Evolutionary conservation across 495 filamentous ascomycete species (phyloP), one percentile per base, ranked within the genome.

Genomic region (Rhizodiscina lignyota): DNA sequence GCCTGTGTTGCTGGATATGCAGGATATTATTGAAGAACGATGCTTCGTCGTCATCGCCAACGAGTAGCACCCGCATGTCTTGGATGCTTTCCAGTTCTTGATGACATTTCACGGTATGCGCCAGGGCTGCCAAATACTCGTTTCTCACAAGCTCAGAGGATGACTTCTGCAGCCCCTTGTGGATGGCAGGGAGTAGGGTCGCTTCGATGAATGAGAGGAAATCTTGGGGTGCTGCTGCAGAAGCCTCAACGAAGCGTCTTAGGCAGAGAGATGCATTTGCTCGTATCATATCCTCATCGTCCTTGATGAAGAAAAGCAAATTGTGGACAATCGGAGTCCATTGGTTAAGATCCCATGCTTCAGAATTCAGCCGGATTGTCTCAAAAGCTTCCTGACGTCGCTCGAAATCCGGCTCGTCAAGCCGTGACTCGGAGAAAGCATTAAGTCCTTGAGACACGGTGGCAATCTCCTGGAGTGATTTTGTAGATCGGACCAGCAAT

Each of bases 251-350:
- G 49, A 94, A 94, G n/a, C 76, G 65, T 47, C 76, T 80, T 28
- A 99, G 51, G 2, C 71, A 68, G 42, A 82, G 78, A 0, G 83
- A 78, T 8, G 91, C 81, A 49, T 82, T 94, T 3, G 82, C 74
- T 39, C 93, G 57, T 20, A 92, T 81, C 27, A 79, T 77, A 35
- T 89, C 68, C 47, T 99, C 89, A 34, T 94, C 84, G 28, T 77
- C 77, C 46, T 72, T 78, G 45, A 93, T 75, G 48, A 77, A 87
- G 57, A 72, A 94, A 2, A 94, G 63, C 67, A 93, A 74, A 48
- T 96, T 96, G 56, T 77, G 78, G 2, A 96, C 51, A 21, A 96
- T 60, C n/a, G 91, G 86, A 38, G 70, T 66, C 91, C 89, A 99
- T 47, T 92, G 79, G 40, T 69, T 71, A n/a, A 74, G 52, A 2